Percentiles rank a stretch among this genome's conserved stretches.
phyloP scores from a whole-genome alignment of 2,329 filamentous ascomycete species.

The Talaromyces sp. region DNA sequence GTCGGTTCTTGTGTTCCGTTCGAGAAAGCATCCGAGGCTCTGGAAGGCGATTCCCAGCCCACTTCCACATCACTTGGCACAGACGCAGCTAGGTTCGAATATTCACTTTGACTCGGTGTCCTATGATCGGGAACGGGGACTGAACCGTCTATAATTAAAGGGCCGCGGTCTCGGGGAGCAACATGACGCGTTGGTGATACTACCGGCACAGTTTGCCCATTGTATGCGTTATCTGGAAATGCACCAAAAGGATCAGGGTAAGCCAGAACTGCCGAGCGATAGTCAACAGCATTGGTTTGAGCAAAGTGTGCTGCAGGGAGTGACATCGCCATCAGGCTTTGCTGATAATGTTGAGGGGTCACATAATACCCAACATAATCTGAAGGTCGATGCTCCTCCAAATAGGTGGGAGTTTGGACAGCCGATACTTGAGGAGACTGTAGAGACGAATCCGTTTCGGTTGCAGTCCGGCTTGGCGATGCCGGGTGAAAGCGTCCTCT shows the following conservation, averaged over 20 bases:
- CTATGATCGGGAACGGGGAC: constrained; percentile 30
- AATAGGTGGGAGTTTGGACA: constrained; percentile 24
- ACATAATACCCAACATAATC: constrained; percentile 44
- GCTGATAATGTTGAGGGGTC: constrained; percentile 38
- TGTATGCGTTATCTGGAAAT: constrained; percentile 19
- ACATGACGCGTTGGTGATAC: constrained; percentile 21
- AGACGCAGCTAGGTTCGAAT: constrained; percentile 21
- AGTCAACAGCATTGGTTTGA: constrained; percentile 29
- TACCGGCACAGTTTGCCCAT: constrained; percentile 16
- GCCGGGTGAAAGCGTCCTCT: constrained; percentile 26
- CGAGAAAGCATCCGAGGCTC: constrained; percentile 3
- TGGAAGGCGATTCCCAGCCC: constrained; percentile 7
- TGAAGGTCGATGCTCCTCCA: constrained; percentile 33
- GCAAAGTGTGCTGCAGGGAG: constrained; percentile 29
- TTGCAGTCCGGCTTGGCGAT: constrained; percentile 26
- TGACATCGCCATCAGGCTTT: constrained; percentile 32
- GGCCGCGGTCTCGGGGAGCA: constrained; percentile 25
- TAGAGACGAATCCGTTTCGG: constrained; percentile 24
- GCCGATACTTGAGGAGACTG: constrained; percentile 2
- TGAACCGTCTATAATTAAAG: constrained; percentile 44
- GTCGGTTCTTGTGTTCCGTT: constrained; percentile 25
- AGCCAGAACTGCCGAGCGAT: constrained; percentile 19
- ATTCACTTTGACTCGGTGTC: constrained; percentile 22
- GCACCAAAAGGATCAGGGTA: constrained; percentile 19
- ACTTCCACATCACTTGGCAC: constrained; percentile 1